Evolutionary conservation across 75 land plant genomes (phyloP), one percentile per base, ranked within the genome.

Genomic region (Sequoiadendron giganteum): DNA sequence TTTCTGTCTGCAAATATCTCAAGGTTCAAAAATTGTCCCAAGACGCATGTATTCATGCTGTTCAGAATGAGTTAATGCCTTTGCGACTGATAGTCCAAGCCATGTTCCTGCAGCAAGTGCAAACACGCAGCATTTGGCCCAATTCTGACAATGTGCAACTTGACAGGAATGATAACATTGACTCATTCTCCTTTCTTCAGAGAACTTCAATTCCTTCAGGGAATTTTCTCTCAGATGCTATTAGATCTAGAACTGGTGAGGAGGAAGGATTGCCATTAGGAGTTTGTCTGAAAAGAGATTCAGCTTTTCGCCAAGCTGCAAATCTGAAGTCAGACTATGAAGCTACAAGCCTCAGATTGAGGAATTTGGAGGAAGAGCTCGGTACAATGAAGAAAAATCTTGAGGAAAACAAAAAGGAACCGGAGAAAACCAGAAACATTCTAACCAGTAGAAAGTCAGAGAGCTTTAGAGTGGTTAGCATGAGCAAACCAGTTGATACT

Each of bases 51-150:
- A 91, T 96, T 16, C 93, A 97, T 55, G 99, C 98, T 9, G 99
- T 97, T 55, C 98, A 96, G 87, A 96, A 95, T 80, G 95, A 95
- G 86, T 88, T 89, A 75, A 97, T 97, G 99, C 99, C 99, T 21
- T 92, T 97, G 39, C 93, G 98, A 10, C 86, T 95, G 90, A 95
- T 97, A 56, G 96, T 97, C 84, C 99, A 97, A 88, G 98, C 98
- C 25, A 93, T 97, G 88, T 95, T 96, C 87, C 85, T 95, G 84
- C 99, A 96, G 68, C 99, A 97, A 87, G 85, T 97, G 58, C 93
- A 94, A 85, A 95, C 96, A 19, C 92, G 77, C 13, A 75, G 32
- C 30, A 82, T 82, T 47, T 25, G 84, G 84, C 48, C 84, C 49
- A 82, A n/a, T 82, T 82, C 84, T 47, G 52, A 47, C 47, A 82